Conservation (phyloP, 495 filamentous ascomycete species). For the Ramalina intermedia region DNA sequence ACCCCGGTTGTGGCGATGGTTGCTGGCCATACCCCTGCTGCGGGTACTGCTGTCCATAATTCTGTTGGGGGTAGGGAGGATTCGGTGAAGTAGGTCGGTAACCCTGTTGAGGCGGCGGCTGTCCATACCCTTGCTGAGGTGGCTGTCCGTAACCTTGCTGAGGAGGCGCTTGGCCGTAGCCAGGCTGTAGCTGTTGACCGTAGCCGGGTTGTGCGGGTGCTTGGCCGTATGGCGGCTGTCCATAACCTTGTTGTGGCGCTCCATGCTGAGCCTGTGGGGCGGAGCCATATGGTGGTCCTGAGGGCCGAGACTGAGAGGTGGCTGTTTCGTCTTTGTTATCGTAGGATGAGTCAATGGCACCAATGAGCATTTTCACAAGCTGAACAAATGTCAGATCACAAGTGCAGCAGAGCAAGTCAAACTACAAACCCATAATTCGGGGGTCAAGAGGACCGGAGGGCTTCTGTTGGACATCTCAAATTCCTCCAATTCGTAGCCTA, state of each 20-base stretch:
- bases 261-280: constrained; percentile 20
- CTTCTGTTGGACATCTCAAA: constrained; percentile 45
- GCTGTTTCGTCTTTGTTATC: constrained; percentile 50
- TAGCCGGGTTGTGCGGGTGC: constrained; percentile 13
- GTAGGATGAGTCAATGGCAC: constrained; percentile 51
- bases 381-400: too few relatives aligned
- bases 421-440: constrained; percentile 38
- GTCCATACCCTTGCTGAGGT: not conserved
- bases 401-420: too few relatives aligned
- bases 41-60: too few relatives aligned
- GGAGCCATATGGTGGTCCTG: not conserved
- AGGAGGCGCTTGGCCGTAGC: not conserved
- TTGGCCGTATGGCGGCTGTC: constrained; percentile 11
- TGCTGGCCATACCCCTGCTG: too few relatives aligned
- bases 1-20: too few relatives aligned
- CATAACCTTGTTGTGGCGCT: constrained; percentile 5
- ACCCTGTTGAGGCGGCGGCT: not conserved
- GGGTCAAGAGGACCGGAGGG: constrained; percentile 43
- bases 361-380: constrained; percentile 55
- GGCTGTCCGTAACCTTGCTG: not conserved
- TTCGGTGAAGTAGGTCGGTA: not conserved
- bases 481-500: constrained; percentile 53
- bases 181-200: constrained; percentile 5
- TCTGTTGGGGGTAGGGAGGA: not conserved
- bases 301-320: constrained; percentile 7